These are phyloP conservation scores for Lipomyces yamanashiensis DNA, from an alignment of 805 yeast genomes.

Conservation along the genomic window DNA sequence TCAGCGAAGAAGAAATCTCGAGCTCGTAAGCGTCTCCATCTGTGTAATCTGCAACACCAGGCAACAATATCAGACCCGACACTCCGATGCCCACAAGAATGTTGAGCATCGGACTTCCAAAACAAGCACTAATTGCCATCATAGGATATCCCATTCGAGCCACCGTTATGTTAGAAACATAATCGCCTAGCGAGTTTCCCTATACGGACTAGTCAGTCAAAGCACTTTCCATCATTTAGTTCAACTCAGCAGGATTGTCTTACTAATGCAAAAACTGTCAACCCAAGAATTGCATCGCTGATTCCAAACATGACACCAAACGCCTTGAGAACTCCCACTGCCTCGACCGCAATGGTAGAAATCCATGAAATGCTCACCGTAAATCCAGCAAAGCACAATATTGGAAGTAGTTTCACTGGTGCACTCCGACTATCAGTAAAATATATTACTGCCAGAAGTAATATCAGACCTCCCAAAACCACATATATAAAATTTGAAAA, in stretches of 20 bases:
- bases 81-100: conserved; percentile 79
- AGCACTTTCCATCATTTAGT: too few species aligned
- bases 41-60: conserved; percentile 22
- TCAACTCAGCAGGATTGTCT: not conserved
- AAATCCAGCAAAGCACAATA: conserved; percentile 58
- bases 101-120: conserved; percentile 88
- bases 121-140: conserved; percentile 94
- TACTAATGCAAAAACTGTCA: conserved; percentile 78
- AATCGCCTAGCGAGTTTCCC: conserved; percentile 91
- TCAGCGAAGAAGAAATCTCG: conserved; percentile 48
- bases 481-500: conserved; percentile 4
- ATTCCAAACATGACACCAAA: conserved; percentile 63
- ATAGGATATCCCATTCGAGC: conserved; percentile 81
- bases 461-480: conserved; percentile 12
- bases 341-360: conserved; percentile 68
- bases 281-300: conserved; percentile 80
- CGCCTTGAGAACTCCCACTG: conserved; percentile 66
- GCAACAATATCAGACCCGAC: conserved; percentile 61
- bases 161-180: conserved; percentile 79
- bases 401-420: conserved; percentile 24
- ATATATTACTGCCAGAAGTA: conserved; percentile 1
- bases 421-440: conserved; percentile 21
- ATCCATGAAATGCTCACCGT: conserved; percentile 68
- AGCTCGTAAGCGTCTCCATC: conserved; percentile 40
- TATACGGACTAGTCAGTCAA: not conserved